A percentile compares a stretch with the other conserved stretches of the same genome.
These are phyloP conservation scores for Dryadomyces quercivorus DNA, from an alignment of 2,329 filamentous ascomycete genomes.

Conservation along the genomic window DNA sequence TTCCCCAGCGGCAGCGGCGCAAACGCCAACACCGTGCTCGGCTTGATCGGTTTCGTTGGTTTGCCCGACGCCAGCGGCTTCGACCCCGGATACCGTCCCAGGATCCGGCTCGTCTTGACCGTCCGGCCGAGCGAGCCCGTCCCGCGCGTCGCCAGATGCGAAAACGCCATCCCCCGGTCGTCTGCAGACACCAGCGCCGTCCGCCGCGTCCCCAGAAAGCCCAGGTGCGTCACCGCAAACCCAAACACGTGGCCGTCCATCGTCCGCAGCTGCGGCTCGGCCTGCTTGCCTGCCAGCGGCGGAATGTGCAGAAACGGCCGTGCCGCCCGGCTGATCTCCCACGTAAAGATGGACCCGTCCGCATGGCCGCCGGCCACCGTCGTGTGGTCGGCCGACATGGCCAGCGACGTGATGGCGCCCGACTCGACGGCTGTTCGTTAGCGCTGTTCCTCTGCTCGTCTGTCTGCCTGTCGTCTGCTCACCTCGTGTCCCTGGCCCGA, in stretches of 20 bases:
- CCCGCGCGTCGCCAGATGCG: conserved; percentile 84
- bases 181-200: conserved; percentile 94
- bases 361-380: conserved; percentile 85
- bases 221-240: conserved; percentile 75
- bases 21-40: conserved; percentile 90
- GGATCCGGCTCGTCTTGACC: conserved; percentile 79
- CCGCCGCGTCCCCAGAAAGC: conserved; percentile 84
- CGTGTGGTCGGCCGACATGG: conserved; percentile 86
- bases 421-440: conserved; percentile 63
- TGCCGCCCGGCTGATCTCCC: conserved; percentile 76
- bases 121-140: conserved; percentile 74
- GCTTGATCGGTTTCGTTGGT: conserved; percentile 67
- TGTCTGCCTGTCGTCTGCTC: conserved; percentile 15
- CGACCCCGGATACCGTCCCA: conserved; percentile 78
- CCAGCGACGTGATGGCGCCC: conserved; percentile 73
- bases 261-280: conserved; percentile 44
- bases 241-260: conserved; percentile 72
- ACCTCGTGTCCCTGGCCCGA: conserved; percentile 88
- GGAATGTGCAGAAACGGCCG: conserved; percentile 82
- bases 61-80: conserved; percentile 45
- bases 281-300: conserved; percentile 44
- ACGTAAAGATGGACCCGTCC: conserved; percentile 88
- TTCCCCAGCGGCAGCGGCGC: conserved; percentile 87
- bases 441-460: background rate
- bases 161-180: conserved; percentile 94